phyloP scores from a whole-genome alignment of 371 early-diverging fungal species.

The Mucor saturninus region DNA sequence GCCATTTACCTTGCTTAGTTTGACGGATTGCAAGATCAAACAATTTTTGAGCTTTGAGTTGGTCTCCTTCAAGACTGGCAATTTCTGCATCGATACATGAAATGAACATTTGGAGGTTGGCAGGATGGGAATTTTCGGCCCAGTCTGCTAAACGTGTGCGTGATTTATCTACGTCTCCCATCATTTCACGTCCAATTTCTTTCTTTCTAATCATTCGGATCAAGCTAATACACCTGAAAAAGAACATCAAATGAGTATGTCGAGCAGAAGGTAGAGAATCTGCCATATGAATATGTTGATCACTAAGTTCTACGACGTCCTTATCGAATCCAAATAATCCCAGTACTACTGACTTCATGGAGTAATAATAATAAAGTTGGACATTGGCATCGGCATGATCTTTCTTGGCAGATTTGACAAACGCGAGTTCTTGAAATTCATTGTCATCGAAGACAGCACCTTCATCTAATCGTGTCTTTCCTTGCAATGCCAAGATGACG shows the following conservation, averaged over 20 bases:
- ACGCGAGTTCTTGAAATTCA: conserved; percentile 35
- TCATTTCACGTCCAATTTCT: background rate
- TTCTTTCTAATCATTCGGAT: conserved; percentile 28
- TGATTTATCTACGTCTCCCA: conserved; percentile 24
- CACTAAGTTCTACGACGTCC: conserved; percentile 35
- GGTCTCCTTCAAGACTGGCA: conserved; percentile 31
- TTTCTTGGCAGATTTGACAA: conserved; percentile 19
- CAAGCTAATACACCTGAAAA: conserved; percentile 46
- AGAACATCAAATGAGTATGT: conserved; percentile 46
- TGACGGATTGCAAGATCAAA: conserved; percentile 46
- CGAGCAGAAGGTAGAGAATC: conserved; percentile 42
- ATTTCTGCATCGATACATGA: conserved; percentile 51
- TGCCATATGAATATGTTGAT: conserved; percentile 30
- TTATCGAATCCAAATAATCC: conserved; percentile 39
- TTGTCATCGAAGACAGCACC: conserved; percentile 45
- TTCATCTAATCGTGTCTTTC: conserved; percentile 39
- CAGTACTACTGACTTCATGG: conserved; percentile 38
- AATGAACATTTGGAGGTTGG: conserved; percentile 41
- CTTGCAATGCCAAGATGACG: conserved; percentile 45
- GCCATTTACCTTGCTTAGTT: conserved; percentile 46
- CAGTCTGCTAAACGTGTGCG: conserved; percentile 33
- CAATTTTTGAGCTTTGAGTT: conserved; percentile 30
- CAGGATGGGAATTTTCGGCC: conserved; percentile 40
- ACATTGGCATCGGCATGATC: conserved; percentile 4
- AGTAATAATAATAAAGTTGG: conserved; percentile 37